phyloP scores from a whole-genome alignment of 129 eudicot species.

The Helichrysum umbraculigerum region DNA sequence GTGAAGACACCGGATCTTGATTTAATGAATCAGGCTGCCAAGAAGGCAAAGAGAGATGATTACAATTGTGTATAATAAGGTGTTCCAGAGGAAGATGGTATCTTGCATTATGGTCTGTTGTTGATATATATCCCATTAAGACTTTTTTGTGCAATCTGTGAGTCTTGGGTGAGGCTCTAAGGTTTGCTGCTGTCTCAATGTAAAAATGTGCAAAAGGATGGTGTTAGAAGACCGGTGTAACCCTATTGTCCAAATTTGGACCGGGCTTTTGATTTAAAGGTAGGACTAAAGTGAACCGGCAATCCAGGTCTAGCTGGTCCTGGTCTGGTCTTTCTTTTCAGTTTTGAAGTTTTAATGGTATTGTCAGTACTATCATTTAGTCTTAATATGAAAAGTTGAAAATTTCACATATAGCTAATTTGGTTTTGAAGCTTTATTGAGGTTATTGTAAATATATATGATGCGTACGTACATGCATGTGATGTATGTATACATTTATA shows the following conservation, averaged over 20 bases:
- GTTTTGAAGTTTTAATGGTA: constrained; percentile 10
- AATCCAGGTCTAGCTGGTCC: constrained; percentile 8
- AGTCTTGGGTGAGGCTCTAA: neutral
- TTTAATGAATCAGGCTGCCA: constrained; percentile 10
- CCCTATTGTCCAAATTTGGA: constrained; percentile 12
- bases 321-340: constrained; percentile 16
- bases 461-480: neutral
- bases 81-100: neutral
- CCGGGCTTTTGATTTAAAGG: constrained; percentile 14
- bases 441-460: neutral
- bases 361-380: constrained; percentile 17
- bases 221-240: constrained; percentile 7
- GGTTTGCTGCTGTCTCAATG: constrained; percentile 19
- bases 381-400: constrained; percentile 15
- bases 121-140: constrained; percentile 23
- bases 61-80: constrained; percentile 22
- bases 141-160: neutral
- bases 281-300: constrained; percentile 16
- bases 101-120: constrained; percentile 20
- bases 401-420: constrained; percentile 3
- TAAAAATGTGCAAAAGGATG: constrained; percentile 27
- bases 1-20: constrained; percentile 19
- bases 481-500: neutral
- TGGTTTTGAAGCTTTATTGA: neutral
- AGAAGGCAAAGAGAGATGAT: constrained; percentile 23